These are phyloP conservation scores for Chloris gayana DNA, from an alignment of 176 grass and related monocot genomes.

Conservation along the genomic window DNA sequence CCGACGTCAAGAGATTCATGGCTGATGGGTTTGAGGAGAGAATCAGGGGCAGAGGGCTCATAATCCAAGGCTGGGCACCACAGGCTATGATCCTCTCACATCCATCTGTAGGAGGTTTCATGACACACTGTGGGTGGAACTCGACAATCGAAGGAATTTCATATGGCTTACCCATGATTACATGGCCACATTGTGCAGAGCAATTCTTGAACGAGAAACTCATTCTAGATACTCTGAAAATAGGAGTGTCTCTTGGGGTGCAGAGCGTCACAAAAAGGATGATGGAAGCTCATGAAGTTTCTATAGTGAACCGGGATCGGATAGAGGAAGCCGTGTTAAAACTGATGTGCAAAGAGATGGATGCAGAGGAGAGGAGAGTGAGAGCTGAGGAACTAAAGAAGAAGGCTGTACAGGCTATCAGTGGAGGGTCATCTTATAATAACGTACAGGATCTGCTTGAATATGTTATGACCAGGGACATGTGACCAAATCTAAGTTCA, in stretches of 20 bases:
- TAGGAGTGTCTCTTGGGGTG: slow-evolving; percentile 38
- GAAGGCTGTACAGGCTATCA: slow-evolving; percentile 43
- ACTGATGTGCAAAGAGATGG: slow-evolving; percentile 43
- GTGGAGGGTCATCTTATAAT: slow-evolving; percentile 52
- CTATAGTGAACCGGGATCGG: slow-evolving; percentile 29
- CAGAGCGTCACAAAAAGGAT: slow-evolving; percentile 16
- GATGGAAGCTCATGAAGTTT: slow-evolving; percentile 29
- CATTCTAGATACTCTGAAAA: slow-evolving; percentile 39
- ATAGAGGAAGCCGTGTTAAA: slow-evolving; percentile 1
- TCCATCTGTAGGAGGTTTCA: slow-evolving; percentile 39
- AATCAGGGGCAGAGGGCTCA: slow-evolving; percentile 19
- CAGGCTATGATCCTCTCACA: slow-evolving; percentile 54
- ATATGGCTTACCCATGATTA: slow-evolving; percentile 49
- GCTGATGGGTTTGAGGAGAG: slow-evolving; percentile 11
- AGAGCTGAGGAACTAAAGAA: slow-evolving; percentile 41
- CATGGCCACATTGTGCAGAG: slow-evolving; percentile 51
- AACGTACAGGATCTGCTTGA: slow-evolving; percentile 40
- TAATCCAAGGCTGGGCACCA: slow-evolving; percentile 55
- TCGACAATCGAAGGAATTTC: slow-evolving; percentile 47
- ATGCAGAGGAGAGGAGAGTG: slow-evolving; percentile 42
- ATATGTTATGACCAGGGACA: not conserved
- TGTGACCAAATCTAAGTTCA: not conserved
- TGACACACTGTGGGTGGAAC: slow-evolving; percentile 64
- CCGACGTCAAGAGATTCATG: slow-evolving; percentile 26
- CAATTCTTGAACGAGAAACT: slow-evolving; percentile 57